Evolutionary conservation across 441 rosid genomes (phyloP).

Genomic region (Adansonia madagascariensis): DNA sequence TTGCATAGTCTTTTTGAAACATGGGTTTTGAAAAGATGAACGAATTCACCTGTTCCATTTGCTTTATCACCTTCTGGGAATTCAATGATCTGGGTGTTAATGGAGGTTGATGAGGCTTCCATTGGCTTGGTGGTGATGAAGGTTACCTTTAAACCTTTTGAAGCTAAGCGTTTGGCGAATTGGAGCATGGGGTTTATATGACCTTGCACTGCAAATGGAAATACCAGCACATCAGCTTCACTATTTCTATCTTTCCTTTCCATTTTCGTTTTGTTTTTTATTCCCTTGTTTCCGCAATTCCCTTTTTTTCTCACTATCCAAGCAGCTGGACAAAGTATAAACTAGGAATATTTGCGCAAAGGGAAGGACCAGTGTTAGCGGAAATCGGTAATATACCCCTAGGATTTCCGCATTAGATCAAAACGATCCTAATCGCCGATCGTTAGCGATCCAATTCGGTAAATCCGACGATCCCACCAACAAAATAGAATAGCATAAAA

Average conservation of each 20-base stretch:
- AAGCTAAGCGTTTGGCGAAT: constrained; percentile 43
- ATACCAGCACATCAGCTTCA: constrained; percentile 35
- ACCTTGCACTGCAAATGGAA: constrained; percentile 57
- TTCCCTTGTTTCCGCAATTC: neutral
- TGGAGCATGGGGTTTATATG: constrained; percentile 54
- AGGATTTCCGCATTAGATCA: too few relatives aligned
- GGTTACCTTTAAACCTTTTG: constrained; percentile 42
- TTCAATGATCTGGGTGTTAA: constrained; percentile 34
- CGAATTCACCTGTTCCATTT: constrained; percentile 24
- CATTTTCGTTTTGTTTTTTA: neutral
- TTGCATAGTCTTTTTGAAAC: constrained; percentile 29
- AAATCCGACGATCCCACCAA: too few relatives aligned
- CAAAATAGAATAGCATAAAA: too few relatives aligned
- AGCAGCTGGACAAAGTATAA: neutral
- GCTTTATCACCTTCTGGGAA: constrained; percentile 21
- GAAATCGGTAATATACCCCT: too few relatives aligned
- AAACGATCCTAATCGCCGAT: too few relatives aligned
- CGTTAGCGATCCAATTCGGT: too few relatives aligned
- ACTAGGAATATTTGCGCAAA: neutral
- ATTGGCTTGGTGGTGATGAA: constrained; percentile 42
- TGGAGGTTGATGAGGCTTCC: constrained; percentile 35
- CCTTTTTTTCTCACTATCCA: neutral
- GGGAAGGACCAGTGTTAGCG: too few relatives aligned
- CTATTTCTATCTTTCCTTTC: neutral
- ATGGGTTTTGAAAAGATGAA: neutral